A percentile compares a stretch with the other conserved stretches of the same genome.
phyloP scores from a whole-genome alignment of 2,329 filamentous ascomycete species.

The Nemania diffusa region DNA sequence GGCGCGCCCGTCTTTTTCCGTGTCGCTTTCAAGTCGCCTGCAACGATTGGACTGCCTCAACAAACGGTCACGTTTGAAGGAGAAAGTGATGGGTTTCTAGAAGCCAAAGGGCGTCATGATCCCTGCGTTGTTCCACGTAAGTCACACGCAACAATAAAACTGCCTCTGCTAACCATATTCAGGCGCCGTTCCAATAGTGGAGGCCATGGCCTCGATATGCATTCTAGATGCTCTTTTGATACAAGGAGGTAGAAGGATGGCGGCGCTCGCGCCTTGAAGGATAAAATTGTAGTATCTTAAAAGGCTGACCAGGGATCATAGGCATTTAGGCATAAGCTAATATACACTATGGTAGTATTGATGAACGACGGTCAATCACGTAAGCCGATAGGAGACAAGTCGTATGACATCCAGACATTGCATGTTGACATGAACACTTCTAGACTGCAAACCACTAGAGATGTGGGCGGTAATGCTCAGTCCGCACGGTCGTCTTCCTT shows the following conservation, averaged over 20 bases:
- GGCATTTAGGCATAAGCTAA: no score
- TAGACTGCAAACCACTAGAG: no score
- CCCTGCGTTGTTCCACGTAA: conserved; percentile 81
- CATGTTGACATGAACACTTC: no score
- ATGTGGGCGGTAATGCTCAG: no score
- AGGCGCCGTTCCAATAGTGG: conserved; percentile 86
- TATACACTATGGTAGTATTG: neutral
- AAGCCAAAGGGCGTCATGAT: conserved; percentile 93
- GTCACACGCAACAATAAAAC: neutral
- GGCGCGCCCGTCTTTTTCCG: conserved; percentile 95
- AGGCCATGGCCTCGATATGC: conserved; percentile 76
- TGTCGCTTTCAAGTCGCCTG: conserved; percentile 93
- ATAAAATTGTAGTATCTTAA: conserved; percentile 5
- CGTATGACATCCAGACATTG: no score
- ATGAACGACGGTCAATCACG: no score
- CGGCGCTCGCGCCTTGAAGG: conserved; percentile 10
- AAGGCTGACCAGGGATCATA: neutral
- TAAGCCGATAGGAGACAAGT: no score
- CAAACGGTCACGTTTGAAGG: conserved; percentile 83
- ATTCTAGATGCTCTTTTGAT: conserved; percentile 17
- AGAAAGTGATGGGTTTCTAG: conserved; percentile 74
- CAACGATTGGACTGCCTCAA: conserved; percentile 91
- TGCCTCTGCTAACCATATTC: conserved; percentile 5
- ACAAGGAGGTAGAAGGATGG: conserved; percentile 18
- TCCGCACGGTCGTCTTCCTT: no score